A percentile compares a stretch with the other conserved stretches of the same genome.
Evolutionary conservation across 75 land plant species (phyloP).

Genomic region (Gnetum montanum): DNA sequence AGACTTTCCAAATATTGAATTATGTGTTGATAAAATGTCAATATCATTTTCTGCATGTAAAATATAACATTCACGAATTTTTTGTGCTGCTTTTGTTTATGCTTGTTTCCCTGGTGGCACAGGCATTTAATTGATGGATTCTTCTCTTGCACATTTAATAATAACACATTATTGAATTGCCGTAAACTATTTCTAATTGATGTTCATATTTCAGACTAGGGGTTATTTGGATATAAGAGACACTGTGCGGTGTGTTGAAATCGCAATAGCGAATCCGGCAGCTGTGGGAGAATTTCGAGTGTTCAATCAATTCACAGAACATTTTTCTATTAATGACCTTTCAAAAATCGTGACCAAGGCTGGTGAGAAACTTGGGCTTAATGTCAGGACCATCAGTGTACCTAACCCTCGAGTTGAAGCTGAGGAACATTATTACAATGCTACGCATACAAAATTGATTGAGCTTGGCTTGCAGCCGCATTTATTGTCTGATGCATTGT

Average conservation of each 20-base stretch:
- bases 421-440: constrained; percentile 98
- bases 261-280: constrained; percentile 92
- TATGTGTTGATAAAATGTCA: no score
- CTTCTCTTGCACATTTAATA: no score
- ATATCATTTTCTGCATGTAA: no score
- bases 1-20: no score
- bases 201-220: constrained; percentile 61
- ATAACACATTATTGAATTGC: no score
- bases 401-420: constrained; percentile 98
- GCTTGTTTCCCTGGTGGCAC: background rate
- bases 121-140: no score
- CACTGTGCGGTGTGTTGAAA: constrained; percentile 93
- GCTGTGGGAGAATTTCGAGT: constrained; percentile 88
- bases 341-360: constrained; percentile 78
- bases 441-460: constrained; percentile 89
- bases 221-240: constrained; percentile 96
- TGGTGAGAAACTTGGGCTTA: constrained; percentile 84
- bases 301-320: constrained; percentile 98
- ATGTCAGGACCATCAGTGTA: constrained; percentile 65
- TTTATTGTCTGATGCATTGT: constrained; percentile 80
- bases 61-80: no score
- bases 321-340: constrained; percentile 94
- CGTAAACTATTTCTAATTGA: no score
- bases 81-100: no score
- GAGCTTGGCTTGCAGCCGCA: constrained; percentile 92